Conservation (phyloP, 2,329 filamentous ascomycete species). For the Microcyclospora tardicrescens region DNA sequence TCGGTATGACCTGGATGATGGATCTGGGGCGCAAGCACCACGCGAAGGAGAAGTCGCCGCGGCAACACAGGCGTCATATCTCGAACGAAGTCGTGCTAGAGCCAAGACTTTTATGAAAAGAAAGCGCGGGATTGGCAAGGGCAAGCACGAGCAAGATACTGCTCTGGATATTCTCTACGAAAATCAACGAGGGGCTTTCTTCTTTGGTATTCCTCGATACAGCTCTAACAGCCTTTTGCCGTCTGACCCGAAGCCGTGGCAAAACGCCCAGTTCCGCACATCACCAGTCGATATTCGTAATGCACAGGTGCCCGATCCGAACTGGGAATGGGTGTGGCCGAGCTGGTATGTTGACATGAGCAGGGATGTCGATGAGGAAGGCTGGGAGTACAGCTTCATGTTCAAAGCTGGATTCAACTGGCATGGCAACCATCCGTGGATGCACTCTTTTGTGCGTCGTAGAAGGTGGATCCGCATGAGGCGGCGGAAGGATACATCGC, state of each 20-base stretch:
- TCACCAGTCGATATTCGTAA: conserved; percentile 63
- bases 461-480: conserved; percentile 78
- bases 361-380: conserved; percentile 73
- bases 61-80: conserved; percentile 12
- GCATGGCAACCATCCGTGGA: conserved; percentile 84
- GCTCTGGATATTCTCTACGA: conserved; percentile 86
- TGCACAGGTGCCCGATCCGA: conserved; percentile 84
- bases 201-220: conserved; percentile 84
- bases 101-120: conserved; percentile 16
- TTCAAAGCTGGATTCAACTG: conserved; percentile 52
- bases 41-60: conserved; percentile 8
- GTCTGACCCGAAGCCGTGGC: conserved; percentile 78
- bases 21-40: conserved; percentile 4
- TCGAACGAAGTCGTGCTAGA: conserved; percentile 19
- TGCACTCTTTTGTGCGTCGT: conserved; percentile 84
- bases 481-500: conserved; percentile 44
- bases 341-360: conserved; percentile 65
- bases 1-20: conserved; percentile 13
- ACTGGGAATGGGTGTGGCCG: conserved; percentile 80
- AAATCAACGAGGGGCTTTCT: conserved; percentile 81
- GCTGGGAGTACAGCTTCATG: conserved; percentile 92
- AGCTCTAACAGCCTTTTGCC: conserved; percentile 72
- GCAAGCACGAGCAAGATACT: conserved; percentile 24
- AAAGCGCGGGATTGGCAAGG: conserved; percentile 18
- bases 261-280: conserved; percentile 45